A percentile compares a stretch with the other conserved stretches of the same genome.
phyloP scores from a whole-genome alignment of 1,284 basidiomycete species.

The Apiotrichum mycotoxinovorans region DNA sequence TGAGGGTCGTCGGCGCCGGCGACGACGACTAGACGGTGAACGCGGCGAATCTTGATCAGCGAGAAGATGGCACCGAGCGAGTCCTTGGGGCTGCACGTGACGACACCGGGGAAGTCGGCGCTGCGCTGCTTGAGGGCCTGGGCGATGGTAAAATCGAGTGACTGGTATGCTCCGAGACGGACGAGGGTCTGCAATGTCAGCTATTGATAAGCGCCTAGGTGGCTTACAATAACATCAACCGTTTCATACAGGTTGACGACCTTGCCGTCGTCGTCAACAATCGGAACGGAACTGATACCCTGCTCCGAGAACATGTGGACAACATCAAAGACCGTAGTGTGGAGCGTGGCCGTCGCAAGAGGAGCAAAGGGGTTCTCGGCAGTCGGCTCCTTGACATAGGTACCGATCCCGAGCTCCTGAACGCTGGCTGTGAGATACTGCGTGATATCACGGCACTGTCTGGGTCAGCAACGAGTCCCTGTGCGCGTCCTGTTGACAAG shows the following conservation, averaged over 20 bases:
- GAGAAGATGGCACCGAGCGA: slow-evolving; percentile 89
- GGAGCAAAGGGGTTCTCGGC: slow-evolving; percentile 70
- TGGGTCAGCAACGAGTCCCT: not conserved
- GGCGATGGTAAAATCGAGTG: slow-evolving; percentile 89
- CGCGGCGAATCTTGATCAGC: slow-evolving; percentile 85
- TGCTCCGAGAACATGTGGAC: slow-evolving; percentile 98
- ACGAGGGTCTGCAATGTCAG: slow-evolving; percentile 69
- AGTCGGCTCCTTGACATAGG: slow-evolving; percentile 61
- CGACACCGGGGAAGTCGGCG: slow-evolving; percentile 91
- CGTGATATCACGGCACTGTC: slow-evolving; percentile 47
- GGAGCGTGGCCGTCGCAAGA: slow-evolving; percentile 84
- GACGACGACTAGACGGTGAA: slow-evolving; percentile 90
- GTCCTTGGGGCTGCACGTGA: slow-evolving; percentile 90
- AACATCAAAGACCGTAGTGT: slow-evolving; percentile 93
- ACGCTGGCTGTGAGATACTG: slow-evolving; percentile 56
- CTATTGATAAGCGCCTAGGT: no score
- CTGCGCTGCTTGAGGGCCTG: slow-evolving; percentile 88
- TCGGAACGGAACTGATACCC: slow-evolving; percentile 94
- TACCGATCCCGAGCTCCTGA: slow-evolving; percentile 85
- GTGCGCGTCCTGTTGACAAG: not conserved
- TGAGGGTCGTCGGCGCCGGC: slow-evolving; percentile 53
- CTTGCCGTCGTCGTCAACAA: slow-evolving; percentile 86
- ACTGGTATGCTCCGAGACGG: slow-evolving; percentile 88
- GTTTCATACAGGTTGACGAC: slow-evolving; percentile 98
- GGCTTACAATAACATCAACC: slow-evolving; percentile 91